phyloP scores from a whole-genome alignment of 2,329 filamentous ascomycete genomes.

The Plenodomus lindquistii region DNA sequence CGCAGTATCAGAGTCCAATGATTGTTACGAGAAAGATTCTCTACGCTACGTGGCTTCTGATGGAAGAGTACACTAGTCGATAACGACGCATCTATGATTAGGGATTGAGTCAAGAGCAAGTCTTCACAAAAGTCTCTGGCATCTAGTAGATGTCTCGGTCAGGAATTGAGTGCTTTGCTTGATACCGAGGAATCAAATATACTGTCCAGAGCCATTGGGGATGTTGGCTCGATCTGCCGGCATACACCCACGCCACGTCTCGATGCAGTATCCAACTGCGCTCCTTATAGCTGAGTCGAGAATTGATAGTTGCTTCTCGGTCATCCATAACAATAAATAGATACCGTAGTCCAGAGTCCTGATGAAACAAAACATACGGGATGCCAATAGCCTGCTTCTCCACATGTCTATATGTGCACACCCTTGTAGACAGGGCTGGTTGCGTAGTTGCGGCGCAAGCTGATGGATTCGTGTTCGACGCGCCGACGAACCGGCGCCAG shows the following conservation, averaged over 20 bases:
- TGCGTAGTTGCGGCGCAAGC: not conserved
- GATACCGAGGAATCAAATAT: not conserved
- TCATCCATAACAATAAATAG: not conserved
- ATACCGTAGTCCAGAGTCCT: no score
- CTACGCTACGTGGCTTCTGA: not conserved
- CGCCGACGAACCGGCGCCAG: not conserved
- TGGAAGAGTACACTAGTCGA: not conserved
- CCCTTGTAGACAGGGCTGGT: not conserved
- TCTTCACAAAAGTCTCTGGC: no score
- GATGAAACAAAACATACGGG: not conserved
- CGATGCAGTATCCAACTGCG: not conserved
- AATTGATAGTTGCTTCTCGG: not conserved
- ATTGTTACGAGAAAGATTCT: no score
- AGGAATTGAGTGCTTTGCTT: not conserved
- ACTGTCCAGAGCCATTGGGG: not conserved
- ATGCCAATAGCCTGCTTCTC: not conserved
- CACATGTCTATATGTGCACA: not conserved
- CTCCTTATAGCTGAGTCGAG: not conserved
- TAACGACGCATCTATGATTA: not conserved
- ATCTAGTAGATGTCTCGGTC: not conserved
- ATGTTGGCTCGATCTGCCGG: no score
- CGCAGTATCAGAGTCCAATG: no score
- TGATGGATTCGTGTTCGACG: not conserved
- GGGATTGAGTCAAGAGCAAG: no score
- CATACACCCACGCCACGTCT: not conserved